A percentile compares a stretch with the other conserved stretches of the same genome.
Evolutionary conservation across 73 alveolate genomes (phyloP).

Genomic region (Effrenium voratum): DNA sequence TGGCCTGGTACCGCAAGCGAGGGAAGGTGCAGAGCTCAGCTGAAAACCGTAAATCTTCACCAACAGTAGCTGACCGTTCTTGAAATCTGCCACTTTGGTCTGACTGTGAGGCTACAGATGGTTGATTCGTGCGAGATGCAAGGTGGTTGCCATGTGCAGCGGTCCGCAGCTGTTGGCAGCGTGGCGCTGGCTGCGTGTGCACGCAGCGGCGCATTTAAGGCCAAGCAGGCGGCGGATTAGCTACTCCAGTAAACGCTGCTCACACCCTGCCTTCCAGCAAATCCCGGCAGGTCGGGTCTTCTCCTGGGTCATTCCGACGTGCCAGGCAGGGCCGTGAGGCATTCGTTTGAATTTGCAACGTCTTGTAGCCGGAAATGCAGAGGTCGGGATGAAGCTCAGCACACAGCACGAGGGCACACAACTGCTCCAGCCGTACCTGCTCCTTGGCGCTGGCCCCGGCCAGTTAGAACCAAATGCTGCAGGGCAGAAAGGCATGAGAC

Average conservation of each 20-base stretch:
- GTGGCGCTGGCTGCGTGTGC: constrained; percentile 90
- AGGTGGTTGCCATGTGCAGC: constrained; percentile 86
- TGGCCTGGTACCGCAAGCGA: constrained; percentile 51
- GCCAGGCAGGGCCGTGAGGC: too few species aligned
- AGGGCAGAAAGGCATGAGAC: neutral
- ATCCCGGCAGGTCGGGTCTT: too few species aligned
- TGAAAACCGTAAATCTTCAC: neutral
- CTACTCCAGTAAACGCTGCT: neutral
- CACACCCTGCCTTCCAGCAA: neutral
- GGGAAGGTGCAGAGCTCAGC: constrained; percentile 6
- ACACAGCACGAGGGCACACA: too few species aligned
- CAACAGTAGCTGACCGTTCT: neutral
- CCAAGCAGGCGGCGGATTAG: neutral
- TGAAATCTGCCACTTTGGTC: neutral
- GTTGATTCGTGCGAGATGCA: neutral
- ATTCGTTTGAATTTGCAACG: too few species aligned
- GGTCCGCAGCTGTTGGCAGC: constrained; percentile 70
- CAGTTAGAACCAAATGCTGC: neutral
- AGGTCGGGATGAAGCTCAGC: too few species aligned
- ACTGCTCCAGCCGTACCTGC: too few species aligned
- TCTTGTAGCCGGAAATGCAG: too few species aligned
- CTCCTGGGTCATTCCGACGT: too few species aligned
- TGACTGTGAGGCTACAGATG: neutral
- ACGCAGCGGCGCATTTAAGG: constrained; percentile 23
- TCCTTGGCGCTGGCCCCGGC: constrained; percentile 4